Base-by-base conservation (phyloP, 1,139 yeast genomes). In the Hemisphaericaspora xylanilytica region DNA sequence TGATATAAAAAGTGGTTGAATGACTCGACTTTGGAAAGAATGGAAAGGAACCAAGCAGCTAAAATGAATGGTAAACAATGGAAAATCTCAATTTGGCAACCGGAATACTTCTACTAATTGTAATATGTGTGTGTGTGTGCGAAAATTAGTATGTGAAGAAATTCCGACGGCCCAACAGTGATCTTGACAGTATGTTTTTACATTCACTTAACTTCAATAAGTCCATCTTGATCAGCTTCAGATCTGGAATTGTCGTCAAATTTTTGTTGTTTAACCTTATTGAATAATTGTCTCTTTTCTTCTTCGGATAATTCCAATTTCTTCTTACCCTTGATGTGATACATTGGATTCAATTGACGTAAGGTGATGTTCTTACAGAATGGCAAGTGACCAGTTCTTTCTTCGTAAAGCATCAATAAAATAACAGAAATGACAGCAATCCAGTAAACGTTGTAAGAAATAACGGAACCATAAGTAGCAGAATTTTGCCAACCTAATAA, bases 361-460 rank as follows among this genome's bases (percentile, higher is more conserved):
- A 82, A 56, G 30, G 72, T 73, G 53, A 81, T 53, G 47, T 61
- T 64, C 63, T 78, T 78, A 52, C 63, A 57, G 59, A 55, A 60
- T 44, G 68, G 68, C 40, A 63, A 62, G 46, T 63, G 68, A 21
- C 67, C 68, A 32, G 61, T 61, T 58, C 69, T 81, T 69, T 87
- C 95, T 67, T 84, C 89, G 62, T 53, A 85, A 50, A 77, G 67
- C 85, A 86, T 78, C 51, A 81, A 59, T 11, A 56, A 45, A 37
- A 88, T 62, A 37, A 72, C 66, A 24, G 63, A 51, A 46, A 86
- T 80, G 40, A 88, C 60, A 11, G 65, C 64, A 28, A 83, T 48
- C 97, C 97, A 89, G 67, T 88, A 89, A 36, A 85, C 51, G 66
- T 86, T 87, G 70, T 89, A 89, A 36, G 89, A 77, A 35, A 88